Percentiles rank a stretch among this genome's conserved stretches.
These are phyloP conservation scores for Phytophthora litchii DNA, from an alignment of 352 stramenopile genomes.

Conservation along the genomic window DNA sequence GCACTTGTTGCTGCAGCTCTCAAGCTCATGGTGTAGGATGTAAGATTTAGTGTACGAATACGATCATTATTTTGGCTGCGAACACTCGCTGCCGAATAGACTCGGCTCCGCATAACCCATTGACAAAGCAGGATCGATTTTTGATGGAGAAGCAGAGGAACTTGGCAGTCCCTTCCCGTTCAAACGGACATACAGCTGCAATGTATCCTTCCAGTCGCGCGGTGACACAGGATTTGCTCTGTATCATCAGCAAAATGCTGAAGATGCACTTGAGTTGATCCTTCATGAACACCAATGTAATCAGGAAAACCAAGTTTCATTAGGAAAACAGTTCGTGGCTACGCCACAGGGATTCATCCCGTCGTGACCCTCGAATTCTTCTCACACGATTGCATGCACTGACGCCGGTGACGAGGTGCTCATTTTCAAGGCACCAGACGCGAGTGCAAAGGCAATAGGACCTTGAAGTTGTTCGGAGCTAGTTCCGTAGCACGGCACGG, in stretches of 20 bases:
- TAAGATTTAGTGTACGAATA: slow-evolving; percentile 35
- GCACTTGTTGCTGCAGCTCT: slow-evolving; percentile 18
- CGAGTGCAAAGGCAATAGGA: slow-evolving; percentile 32
- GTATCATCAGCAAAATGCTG: too few species aligned
- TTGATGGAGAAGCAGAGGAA: slow-evolving; percentile 7
- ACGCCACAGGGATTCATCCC: too few species aligned
- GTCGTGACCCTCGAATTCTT: too few species aligned
- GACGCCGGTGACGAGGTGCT: slow-evolving; percentile 10
- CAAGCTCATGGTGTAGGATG: slow-evolving; percentile 20
- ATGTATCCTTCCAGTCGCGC: not conserved
- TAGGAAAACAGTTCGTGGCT: too few species aligned
- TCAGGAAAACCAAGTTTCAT: too few species aligned
- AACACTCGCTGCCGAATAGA: slow-evolving; percentile 11
- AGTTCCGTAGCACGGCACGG: slow-evolving; percentile 31
- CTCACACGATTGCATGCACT: slow-evolving; percentile 31
- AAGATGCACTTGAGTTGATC: too few species aligned
- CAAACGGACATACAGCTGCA: slow-evolving; percentile 3
- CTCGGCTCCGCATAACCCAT: slow-evolving; percentile 15
- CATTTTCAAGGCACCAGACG: slow-evolving; percentile 30
- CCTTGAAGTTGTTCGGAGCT: slow-evolving; percentile 27
- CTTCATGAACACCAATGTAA: too few species aligned
- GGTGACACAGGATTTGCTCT: too few species aligned
- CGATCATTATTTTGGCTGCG: slow-evolving; percentile 27
- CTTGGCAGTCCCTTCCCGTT: slow-evolving; percentile 1
- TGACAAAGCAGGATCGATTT: slow-evolving; percentile 21